phyloP scores from a whole-genome alignment of 73 alveolate genomes.

The Paramecium pentaurelia region DNA sequence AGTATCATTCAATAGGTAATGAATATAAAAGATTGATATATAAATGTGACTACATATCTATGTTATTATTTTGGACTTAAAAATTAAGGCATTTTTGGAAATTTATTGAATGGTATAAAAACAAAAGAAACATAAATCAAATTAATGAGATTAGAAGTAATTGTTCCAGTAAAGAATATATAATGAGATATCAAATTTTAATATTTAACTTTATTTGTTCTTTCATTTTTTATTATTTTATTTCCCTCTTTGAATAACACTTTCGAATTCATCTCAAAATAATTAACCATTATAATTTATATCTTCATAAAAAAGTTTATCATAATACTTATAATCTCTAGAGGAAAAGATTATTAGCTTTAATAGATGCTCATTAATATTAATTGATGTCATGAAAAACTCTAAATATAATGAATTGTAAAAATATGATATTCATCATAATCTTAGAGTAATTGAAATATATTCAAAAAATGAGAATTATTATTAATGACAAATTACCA shows the following conservation, averaged over 20 bases:
- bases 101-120: background rate
- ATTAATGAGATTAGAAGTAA: background rate
- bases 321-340: no score
- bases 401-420: no score
- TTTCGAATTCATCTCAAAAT: background rate
- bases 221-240: no score
- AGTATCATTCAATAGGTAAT: background rate
- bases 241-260: background rate
- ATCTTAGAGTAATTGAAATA: background rate
- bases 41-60: background rate
- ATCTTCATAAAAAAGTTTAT: no score
- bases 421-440: background rate
- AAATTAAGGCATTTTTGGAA: no score
- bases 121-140: no score
- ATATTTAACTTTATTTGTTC: background rate
- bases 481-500: background rate
- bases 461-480: background rate
- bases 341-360: no score
- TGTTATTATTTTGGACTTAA: background rate
- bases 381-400: no score
- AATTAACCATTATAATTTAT: no score
- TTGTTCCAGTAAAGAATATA: background rate
- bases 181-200: background rate
- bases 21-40: background rate
- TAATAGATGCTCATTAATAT: background rate